A percentile compares a stretch with the other conserved stretches of the same genome.
These are phyloP conservation scores for Coemansia sp. DNA, from an alignment of 192 early-diverging fungal species.

Conservation along the genomic window DNA sequence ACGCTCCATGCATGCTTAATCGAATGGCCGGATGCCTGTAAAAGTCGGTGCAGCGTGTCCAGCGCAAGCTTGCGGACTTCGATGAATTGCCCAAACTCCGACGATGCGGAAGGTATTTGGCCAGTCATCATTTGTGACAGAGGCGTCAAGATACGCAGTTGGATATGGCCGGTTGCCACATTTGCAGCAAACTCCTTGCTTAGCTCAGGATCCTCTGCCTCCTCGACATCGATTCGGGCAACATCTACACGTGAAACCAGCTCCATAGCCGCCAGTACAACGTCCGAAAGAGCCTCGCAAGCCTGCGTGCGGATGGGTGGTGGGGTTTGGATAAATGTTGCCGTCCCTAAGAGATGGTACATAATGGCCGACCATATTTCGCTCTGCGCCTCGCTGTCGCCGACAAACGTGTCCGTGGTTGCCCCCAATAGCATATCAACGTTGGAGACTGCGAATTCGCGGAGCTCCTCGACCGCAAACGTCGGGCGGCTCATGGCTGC, in stretches of 20 bases:
- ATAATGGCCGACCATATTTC: conserved; percentile 58
- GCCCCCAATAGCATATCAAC: conserved; percentile 33
- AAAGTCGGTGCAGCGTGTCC: conserved; percentile 86
- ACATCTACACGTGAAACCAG: conserved; percentile 58
- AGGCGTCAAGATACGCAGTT: conserved; percentile 65
- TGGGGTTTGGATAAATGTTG: conserved; percentile 62
- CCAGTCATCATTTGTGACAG: conserved; percentile 62
- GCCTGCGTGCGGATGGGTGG: conserved; percentile 73
- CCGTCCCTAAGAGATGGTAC: conserved; percentile 73
- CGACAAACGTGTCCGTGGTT: background rate
- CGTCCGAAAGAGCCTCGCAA: conserved; percentile 75
- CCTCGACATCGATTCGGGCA: background rate
- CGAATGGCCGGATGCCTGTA: conserved; percentile 91
- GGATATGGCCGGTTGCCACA: conserved; percentile 66
- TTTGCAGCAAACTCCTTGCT: conserved; percentile 23
- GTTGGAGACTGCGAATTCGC: conserved; percentile 35
- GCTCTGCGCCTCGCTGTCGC: background rate
- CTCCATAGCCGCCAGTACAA: conserved; percentile 73
- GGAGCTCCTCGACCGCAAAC: conserved; percentile 41
- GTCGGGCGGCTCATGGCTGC: conserved; percentile 41
- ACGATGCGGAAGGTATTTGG: conserved; percentile 2
- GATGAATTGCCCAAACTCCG: conserved; percentile 12
- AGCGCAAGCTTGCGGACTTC: conserved; percentile 82
- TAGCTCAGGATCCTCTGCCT: background rate
- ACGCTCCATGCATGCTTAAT: conserved; percentile 80